These are phyloP conservation scores for Taxillus chinensis DNA, from an alignment of 164 flowering plant species.

Conservation along the genomic window DNA sequence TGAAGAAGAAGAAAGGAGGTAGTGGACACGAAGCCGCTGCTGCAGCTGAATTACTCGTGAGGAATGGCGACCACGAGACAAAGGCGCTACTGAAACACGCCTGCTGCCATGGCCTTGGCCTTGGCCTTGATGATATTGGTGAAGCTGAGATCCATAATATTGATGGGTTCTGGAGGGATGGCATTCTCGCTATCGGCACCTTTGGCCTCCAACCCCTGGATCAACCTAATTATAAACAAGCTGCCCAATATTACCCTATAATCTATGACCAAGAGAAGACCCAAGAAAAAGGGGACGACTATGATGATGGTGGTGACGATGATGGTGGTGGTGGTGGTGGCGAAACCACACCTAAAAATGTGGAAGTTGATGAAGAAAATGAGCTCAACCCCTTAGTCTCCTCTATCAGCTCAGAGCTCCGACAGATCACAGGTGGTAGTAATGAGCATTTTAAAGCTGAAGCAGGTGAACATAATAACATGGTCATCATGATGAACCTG, in stretches of 20 bases:
- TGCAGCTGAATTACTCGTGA: background rate
- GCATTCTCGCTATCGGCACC: background rate
- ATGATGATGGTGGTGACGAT: too few species aligned
- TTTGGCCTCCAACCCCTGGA: background rate
- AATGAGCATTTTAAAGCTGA: too few species aligned
- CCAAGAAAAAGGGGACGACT: background rate
- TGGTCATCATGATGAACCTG: too few species aligned
- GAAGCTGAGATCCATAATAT: too few species aligned
- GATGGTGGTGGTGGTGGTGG: too few species aligned
- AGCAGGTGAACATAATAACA: too few species aligned
- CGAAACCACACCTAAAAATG: too few species aligned
- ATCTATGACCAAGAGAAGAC: background rate
- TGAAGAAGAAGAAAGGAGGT: background rate
- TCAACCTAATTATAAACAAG: background rate
- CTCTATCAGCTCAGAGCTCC: too few species aligned
- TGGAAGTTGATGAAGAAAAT: background rate
- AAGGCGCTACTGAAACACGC: background rate
- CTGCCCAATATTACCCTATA: background rate
- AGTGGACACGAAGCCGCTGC: background rate
- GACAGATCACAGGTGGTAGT: too few species aligned
- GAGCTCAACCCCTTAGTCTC: too few species aligned
- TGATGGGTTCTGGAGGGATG: background rate
- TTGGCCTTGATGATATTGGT: too few species aligned
- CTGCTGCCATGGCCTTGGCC: background rate
- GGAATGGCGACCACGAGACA: background rate